Evolutionary conservation across 306 rosid species (phyloP), one percentile per base, ranked within the genome.

Genomic region (Herpetospermum pedunculosum): DNA sequence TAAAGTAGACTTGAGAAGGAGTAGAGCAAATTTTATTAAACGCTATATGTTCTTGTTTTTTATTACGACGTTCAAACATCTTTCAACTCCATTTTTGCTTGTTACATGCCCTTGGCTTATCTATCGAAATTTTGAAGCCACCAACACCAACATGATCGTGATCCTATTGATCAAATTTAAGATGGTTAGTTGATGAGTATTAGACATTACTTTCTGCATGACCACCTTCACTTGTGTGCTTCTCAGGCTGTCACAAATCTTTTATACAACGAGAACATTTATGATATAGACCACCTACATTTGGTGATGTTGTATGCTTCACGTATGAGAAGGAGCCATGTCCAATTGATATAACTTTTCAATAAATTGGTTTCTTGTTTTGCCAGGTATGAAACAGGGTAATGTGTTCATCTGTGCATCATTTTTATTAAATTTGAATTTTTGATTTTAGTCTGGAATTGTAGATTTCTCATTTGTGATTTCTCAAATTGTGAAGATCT

Each of bases 321-420:
- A 85, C 91, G 92, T 89, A 92, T 73, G 92, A 89, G 82, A 92
- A 92, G 84, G 96, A 92, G 91, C 81, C 93, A 92, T 25, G 97
- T 92, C 76, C 91, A 92, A 70, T 83, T 89, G 79, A 92, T 85
- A 90, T 90, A 85, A 86, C 92, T 87, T 79, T 87, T 87, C 79
- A 85, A 83, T 73, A 87, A 89, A 80, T 73, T 89, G 78, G 87
- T 91, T 80, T 89, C 95, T 72, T 80, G 76, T 55, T 89, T 87
- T 75, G 81, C 92, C 32, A 85, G 85, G 82, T 87, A 89, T 77
- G 85, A 87, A 76, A 85, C 87, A 21, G 92, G 90, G 90, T 89
- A 89, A 80, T 67, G 19, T 60, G 60, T 26, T 19, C 73, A 77
- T 47, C 60, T 15, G 26, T 28, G 48, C 14, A 38, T 29, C 43